phyloP scores from a whole-genome alignment of 192 early-diverging fungal genomes.

The Umbelopsis sp. region DNA sequence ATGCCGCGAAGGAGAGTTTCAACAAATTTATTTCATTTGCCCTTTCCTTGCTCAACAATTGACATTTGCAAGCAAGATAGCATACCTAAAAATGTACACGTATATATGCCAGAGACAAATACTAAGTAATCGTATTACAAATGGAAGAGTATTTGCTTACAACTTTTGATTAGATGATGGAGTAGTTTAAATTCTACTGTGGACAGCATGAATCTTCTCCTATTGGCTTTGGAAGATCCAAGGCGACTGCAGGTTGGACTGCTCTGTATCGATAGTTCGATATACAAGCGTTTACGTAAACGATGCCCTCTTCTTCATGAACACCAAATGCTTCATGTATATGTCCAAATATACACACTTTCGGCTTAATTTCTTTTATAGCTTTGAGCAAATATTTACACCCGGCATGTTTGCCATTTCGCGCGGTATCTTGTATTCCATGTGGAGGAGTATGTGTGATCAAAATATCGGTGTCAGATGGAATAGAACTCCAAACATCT shows the following conservation, averaged over 20 bases:
- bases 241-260: conserved; percentile 28
- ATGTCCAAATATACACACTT: conserved; percentile 39
- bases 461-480: conserved; percentile 31
- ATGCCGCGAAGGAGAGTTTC: too few species aligned
- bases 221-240: conserved; percentile 27
- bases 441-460: conserved; percentile 36
- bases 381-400: conserved; percentile 25
- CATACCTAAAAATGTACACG: too few species aligned
- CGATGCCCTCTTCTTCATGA: not conserved
- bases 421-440: conserved; percentile 21
- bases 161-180: too few species aligned
- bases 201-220: too few species aligned
- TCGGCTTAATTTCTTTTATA: conserved; percentile 28
- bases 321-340: conserved; percentile 40
- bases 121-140: too few species aligned
- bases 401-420: conserved; percentile 26
- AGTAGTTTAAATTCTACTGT: too few species aligned
- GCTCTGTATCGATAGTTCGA: conserved; percentile 24
- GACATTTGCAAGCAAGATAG: too few species aligned
- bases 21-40: too few species aligned
- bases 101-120: too few species aligned
- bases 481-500: conserved; percentile 34
- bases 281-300: conserved; percentile 37
- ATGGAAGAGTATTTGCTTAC: too few species aligned
- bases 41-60: too few species aligned